Conservation (phyloP, 2,329 filamentous ascomycete species). For the Sarocladium kiliense region DNA sequence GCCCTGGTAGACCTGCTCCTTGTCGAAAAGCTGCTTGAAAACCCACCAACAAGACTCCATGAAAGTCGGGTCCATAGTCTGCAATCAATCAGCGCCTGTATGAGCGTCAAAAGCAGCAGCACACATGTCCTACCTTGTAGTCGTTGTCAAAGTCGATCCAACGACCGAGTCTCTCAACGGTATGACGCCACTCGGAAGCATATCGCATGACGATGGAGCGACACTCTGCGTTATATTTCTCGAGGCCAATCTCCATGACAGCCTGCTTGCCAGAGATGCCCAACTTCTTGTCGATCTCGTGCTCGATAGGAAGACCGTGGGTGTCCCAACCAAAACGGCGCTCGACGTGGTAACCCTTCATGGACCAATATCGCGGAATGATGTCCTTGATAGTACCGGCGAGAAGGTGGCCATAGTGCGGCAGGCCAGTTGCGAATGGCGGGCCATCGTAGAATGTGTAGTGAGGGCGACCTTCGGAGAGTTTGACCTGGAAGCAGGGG, state of each 20-base stretch:
- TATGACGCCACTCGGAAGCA: slow-evolving; percentile 78
- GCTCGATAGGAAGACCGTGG: slow-evolving; percentile 90
- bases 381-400: slow-evolving; percentile 97
- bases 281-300: slow-evolving; percentile 95
- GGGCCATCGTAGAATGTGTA: slow-evolving; percentile 96
- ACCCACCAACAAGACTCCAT: slow-evolving; percentile 99
- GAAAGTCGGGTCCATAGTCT: slow-evolving; percentile 91
- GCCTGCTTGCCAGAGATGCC: slow-evolving; percentile 84
- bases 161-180: slow-evolving; percentile 81
- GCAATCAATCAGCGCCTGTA: slow-evolving; percentile 8
- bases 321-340: slow-evolving; percentile 93
- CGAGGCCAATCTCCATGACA: slow-evolving; percentile 79
- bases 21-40: slow-evolving; percentile 88
- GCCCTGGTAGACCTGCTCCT: slow-evolving; percentile 83
- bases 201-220: slow-evolving; percentile 91
- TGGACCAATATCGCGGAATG: slow-evolving; percentile 93
- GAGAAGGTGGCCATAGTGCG: slow-evolving; percentile 68
- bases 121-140: slow-evolving; percentile 62
- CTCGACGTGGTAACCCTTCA: slow-evolving; percentile 92
- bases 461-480: slow-evolving; percentile 73
- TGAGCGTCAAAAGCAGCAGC: not conserved
- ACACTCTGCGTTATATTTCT: slow-evolving; percentile 88
- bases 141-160: slow-evolving; percentile 99
- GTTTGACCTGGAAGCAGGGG: slow-evolving; percentile 51
- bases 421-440: slow-evolving; percentile 68